Conservation (phyloP, 139 green algal genomes). For the Micromonas commoda region DNA sequence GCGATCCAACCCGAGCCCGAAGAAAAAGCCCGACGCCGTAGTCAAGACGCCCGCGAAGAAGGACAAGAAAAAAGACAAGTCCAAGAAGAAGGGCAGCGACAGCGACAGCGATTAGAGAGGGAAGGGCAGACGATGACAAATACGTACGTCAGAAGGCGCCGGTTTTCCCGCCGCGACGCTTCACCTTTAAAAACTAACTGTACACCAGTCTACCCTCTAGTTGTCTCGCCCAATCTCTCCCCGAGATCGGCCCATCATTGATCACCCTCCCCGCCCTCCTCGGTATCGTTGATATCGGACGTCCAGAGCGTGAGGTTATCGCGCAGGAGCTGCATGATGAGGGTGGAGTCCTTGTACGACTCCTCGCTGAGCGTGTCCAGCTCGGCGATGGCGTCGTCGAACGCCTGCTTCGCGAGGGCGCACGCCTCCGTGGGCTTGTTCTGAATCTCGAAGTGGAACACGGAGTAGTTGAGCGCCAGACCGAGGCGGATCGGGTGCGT, state of each 20-base stretch:
- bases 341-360: slow-evolving; percentile 48
- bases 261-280: slow-evolving; percentile 21
- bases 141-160: no score
- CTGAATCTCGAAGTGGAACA: slow-evolving; percentile 51
- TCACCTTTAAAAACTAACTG: no score
- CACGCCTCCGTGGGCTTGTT: slow-evolving; percentile 38
- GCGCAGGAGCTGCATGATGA: slow-evolving; percentile 48
- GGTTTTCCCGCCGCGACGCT: no score
- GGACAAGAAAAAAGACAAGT: slow-evolving; percentile 1
- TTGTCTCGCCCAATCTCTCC: not conserved
- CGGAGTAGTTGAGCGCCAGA: slow-evolving; percentile 46
- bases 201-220: not conserved
- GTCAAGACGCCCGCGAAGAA: not conserved
- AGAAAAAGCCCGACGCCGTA: not conserved
- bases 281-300: slow-evolving; percentile 38
- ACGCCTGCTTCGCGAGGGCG: slow-evolving; percentile 43
- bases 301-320: slow-evolving; percentile 54
- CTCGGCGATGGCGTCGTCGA: slow-evolving; percentile 46
- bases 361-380: slow-evolving; percentile 44
- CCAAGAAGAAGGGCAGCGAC: not conserved
- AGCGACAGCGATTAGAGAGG: not conserved
- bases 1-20: not conserved
- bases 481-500: slow-evolving; percentile 46
- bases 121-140: no score
- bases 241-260: not conserved